phyloP scores from a whole-genome alignment of 1,284 basidiomycete genomes.

The Fomitopsis betulina region DNA sequence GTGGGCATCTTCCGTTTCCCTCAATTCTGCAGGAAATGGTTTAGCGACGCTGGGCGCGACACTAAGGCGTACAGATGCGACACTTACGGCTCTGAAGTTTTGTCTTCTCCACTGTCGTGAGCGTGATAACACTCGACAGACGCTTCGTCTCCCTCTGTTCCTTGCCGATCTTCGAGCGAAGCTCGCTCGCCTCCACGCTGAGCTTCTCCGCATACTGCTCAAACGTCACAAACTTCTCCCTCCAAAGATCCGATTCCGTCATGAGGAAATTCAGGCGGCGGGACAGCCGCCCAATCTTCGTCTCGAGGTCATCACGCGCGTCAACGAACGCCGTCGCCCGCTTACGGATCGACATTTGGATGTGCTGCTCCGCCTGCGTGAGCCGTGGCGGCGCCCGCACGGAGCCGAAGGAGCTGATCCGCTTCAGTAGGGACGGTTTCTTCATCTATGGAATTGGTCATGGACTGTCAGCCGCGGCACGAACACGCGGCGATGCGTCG shows the following conservation, averaged over 20 bases:
- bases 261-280: conserved; percentile 86
- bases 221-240: conserved; percentile 88
- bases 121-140: conserved; percentile 69
- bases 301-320: conserved; percentile 86
- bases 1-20: conserved; percentile 73
- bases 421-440: conserved; percentile 85
- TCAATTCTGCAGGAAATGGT: conserved; percentile 42
- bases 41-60: not conserved
- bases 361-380: conserved; percentile 74
- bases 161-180: conserved; percentile 80
- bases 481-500: not conserved
- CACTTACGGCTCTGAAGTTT: conserved; percentile 69
- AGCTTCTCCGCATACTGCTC: conserved; percentile 91
- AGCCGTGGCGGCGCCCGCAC: conserved; percentile 72
- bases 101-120: conserved; percentile 72
- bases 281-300: conserved; percentile 81
- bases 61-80: not conserved
- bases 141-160: conserved; percentile 84
- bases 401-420: conserved; percentile 73
- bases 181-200: conserved; percentile 76
- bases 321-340: conserved; percentile 90
- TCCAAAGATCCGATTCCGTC: conserved; percentile 86
- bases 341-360: conserved; percentile 84
- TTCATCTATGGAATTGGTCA: conserved; percentile 52
- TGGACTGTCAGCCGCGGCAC: not conserved